Conservation (phyloP, 2,329 filamentous ascomycete genomes). For the Penicillium sp. region DNA sequence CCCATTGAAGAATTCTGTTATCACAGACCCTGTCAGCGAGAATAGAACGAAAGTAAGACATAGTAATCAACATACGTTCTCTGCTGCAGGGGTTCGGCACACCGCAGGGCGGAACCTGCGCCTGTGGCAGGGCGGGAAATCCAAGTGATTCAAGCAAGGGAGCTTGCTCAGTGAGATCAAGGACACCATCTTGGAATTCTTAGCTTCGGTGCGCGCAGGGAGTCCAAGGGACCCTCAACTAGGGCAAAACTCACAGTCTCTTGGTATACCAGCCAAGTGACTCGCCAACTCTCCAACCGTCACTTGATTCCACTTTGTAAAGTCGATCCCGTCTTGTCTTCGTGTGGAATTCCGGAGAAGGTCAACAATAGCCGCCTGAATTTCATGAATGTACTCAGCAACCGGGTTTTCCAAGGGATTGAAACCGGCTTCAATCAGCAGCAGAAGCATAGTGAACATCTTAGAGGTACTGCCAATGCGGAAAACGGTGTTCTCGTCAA, state of each 20-base stretch:
- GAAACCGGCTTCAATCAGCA: conserved; percentile 30
- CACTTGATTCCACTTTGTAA: conserved; percentile 33
- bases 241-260: conserved; percentile 32
- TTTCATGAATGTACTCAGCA: conserved; percentile 25
- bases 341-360: neutral
- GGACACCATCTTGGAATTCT: conserved; percentile 5
- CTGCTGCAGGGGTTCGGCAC: conserved; percentile 4
- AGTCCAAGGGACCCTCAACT: neutral
- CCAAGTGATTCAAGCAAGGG: conserved; percentile 6
- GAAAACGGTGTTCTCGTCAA: conserved; percentile 45
- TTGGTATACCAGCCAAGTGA: conserved; percentile 37
- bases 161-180: conserved; percentile 10
- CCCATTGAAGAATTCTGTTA: conserved; percentile 37
- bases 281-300: conserved; percentile 40
- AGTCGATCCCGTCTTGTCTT: conserved; percentile 17
- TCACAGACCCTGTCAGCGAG: too few relatives aligned
- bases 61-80: conserved; percentile 5
- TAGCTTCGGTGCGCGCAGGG: neutral
- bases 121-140: conserved; percentile 10
- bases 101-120: conserved; percentile 13
- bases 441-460: conserved; percentile 40
- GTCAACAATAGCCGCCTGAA: conserved; percentile 8
- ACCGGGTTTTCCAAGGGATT: conserved; percentile 21
- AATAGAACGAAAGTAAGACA: neutral
- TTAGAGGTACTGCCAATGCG: conserved; percentile 47